phyloP scores from a whole-genome alignment of 495 filamentous ascomycete genomes.

The Podospora comata region DNA sequence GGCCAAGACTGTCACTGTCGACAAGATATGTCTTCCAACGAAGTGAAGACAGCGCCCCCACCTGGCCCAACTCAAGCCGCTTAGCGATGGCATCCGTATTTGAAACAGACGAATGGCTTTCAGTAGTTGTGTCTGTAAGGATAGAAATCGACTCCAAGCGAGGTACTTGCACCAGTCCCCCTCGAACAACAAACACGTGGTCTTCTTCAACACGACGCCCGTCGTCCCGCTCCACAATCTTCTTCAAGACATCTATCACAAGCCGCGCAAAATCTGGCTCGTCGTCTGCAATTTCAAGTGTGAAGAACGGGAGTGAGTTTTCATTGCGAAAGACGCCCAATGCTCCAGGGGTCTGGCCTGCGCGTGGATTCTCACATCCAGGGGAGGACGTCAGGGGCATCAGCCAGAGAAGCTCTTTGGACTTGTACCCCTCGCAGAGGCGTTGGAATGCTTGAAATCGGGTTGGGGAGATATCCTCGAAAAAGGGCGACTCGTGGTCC shows the following conservation, averaged over 20 bases:
- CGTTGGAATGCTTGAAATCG: slow-evolving; percentile 27
- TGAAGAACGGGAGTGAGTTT: slow-evolving; percentile 25
- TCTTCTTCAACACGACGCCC: neutral
- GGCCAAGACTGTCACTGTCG: neutral
- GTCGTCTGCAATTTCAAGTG: slow-evolving; percentile 13
- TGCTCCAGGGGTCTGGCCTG: slow-evolving; percentile 26
- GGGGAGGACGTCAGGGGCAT: slow-evolving; percentile 28
- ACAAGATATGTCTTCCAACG: neutral
- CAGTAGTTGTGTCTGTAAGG: neutral
- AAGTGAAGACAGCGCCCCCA: neutral
- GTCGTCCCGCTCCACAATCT: neutral
- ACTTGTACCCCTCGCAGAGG: slow-evolving; percentile 13
- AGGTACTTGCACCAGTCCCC: neutral
- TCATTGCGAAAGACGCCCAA: slow-evolving; percentile 27
- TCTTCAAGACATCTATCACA: neutral
- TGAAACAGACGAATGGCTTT: neutral
- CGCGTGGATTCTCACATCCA: slow-evolving; percentile 28
- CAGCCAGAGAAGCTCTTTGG: slow-evolving; percentile 34
- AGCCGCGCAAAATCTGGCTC: neutral
- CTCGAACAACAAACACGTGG: neutral
- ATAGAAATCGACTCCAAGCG: neutral
- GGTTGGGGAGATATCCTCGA: slow-evolving; percentile 27
- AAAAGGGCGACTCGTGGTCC: slow-evolving; percentile 36
- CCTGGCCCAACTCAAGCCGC: neutral
- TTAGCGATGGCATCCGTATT: neutral